Evolutionary conservation across 78 protist genomes (phyloP).

Genomic region (Andalucia godoyi): DNA sequence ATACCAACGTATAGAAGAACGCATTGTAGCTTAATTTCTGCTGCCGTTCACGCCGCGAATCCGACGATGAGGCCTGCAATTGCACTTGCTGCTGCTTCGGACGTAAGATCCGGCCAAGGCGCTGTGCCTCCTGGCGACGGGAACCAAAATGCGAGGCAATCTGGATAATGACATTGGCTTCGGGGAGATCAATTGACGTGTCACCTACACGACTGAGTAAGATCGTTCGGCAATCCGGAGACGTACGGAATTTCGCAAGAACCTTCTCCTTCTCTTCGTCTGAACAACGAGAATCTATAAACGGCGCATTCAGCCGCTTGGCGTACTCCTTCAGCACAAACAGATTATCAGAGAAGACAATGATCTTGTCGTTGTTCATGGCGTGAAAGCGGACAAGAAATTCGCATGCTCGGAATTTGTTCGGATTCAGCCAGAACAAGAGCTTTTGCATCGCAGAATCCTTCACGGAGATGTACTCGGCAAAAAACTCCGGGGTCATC

Average conservation of each 20-base stretch:
- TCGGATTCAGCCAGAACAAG: constrained; percentile 86
- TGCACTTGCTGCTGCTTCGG: constrained; percentile 70
- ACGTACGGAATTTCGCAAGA: constrained; percentile 41
- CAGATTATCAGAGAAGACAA: constrained; percentile 85
- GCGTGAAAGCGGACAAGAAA: constrained; percentile 72
- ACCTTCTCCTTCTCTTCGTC: constrained; percentile 44
- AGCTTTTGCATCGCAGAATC: neutral
- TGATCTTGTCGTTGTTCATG: constrained; percentile 64
- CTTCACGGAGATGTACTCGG: constrained; percentile 38
- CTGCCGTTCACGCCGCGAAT: neutral
- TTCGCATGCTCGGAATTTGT: constrained; percentile 74
- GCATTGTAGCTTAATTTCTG: constrained; percentile 72
- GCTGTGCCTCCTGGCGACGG: constrained; percentile 98
- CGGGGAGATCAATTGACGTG: constrained; percentile 92
- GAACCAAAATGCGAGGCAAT: constrained; percentile 85
- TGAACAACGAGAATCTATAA: constrained; percentile 63
- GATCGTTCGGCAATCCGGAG: constrained; percentile 27
- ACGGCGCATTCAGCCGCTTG: constrained; percentile 17
- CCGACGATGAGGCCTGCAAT: too few relatives aligned
- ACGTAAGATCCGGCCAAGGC: constrained; percentile 93
- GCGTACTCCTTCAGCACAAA: constrained; percentile 75
- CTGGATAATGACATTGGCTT: constrained; percentile 92
- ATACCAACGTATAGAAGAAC: constrained; percentile 89
- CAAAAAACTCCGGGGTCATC: constrained; percentile 76
- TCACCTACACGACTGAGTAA: constrained; percentile 91